Percentiles rank a stretch among this genome's conserved stretches.
Conservation (phyloP, 2,329 filamentous ascomycete genomes). For the Ascochyta viciae-villosae region DNA sequence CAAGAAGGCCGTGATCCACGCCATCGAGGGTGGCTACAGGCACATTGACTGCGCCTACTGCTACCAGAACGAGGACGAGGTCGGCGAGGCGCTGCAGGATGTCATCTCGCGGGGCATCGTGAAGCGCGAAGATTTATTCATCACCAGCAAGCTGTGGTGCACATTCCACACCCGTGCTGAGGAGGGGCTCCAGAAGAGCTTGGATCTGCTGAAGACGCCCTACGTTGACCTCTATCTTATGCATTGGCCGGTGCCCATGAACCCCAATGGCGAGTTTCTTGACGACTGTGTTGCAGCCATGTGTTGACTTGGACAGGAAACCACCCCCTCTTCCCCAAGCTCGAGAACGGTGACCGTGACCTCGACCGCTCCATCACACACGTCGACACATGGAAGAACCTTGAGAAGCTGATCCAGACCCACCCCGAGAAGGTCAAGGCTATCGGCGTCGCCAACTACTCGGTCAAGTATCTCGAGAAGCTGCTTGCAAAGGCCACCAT, state of each 20-base stretch:
- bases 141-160: constrained; percentile 86
- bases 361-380: constrained; percentile 73
- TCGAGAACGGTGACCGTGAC: constrained; percentile 75
- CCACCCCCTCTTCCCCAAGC: constrained; percentile 77
- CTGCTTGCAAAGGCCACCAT: constrained; percentile 67
- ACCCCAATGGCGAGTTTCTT: constrained; percentile 66
- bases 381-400: constrained; percentile 77
- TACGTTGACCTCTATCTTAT: constrained; percentile 84
- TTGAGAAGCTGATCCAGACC: constrained; percentile 66
- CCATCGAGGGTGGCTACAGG: constrained; percentile 57
- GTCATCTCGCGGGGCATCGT: constrained; percentile 72
- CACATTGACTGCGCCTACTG: constrained; percentile 76
- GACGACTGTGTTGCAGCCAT: neutral
- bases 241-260: constrained; percentile 85
- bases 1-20: constrained; percentile 56
- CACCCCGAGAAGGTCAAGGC: constrained; percentile 57
- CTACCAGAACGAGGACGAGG: constrained; percentile 83
- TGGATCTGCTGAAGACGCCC: constrained; percentile 76
- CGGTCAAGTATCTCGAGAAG: constrained; percentile 56
- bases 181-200: constrained; percentile 73
- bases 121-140: constrained; percentile 80
- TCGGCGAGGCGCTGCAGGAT: constrained; percentile 77
- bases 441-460: constrained; percentile 60
- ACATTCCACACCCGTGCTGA: constrained; percentile 76
- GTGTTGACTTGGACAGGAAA: constrained; percentile 57